These are phyloP conservation scores for Akanthomyces dipterigenus DNA, from an alignment of 2,329 filamentous ascomycete genomes.

Conservation along the genomic window DNA sequence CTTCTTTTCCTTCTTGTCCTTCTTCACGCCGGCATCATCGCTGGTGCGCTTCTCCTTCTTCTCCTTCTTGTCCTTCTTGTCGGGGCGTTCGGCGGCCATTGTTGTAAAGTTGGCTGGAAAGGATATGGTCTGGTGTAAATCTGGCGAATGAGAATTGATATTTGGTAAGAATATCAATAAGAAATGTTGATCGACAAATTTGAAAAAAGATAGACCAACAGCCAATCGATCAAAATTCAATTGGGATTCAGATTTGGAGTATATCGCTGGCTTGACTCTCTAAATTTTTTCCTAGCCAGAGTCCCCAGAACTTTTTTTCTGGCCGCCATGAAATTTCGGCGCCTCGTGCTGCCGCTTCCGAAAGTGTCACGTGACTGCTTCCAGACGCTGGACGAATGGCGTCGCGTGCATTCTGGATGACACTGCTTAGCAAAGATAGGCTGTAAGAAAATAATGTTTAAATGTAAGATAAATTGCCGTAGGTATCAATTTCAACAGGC, in stretches of 20 bases:
- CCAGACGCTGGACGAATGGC: not conserved
- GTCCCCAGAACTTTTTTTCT: slow-evolving; percentile 12
- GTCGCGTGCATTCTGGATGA: slow-evolving; percentile 4
- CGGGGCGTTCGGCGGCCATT: slow-evolving; percentile 43
- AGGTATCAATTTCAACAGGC: not conserved
- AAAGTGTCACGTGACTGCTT: not conserved
- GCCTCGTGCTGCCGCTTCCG: slow-evolving; percentile 26
- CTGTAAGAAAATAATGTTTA: not conserved
- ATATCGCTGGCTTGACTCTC: not conserved
- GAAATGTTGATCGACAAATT: not conserved
- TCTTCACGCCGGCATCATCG: slow-evolving; percentile 45
- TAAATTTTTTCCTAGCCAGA: not conserved
- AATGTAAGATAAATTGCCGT: not conserved
- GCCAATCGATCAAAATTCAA: not conserved
- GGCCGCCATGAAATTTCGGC: slow-evolving; percentile 23
- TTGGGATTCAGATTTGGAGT: not conserved
- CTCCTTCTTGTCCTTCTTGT: slow-evolving; percentile 51
- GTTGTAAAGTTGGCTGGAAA: slow-evolving; percentile 16
- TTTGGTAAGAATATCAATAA: not conserved
- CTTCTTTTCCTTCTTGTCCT: slow-evolving; percentile 54
- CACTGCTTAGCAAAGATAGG: not conserved
- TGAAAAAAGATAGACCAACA: not conserved
- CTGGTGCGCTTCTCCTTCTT: slow-evolving; percentile 57
- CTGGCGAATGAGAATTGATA: not conserved
- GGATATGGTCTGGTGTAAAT: not conserved